Evolutionary conservation across 768 basidiomycete genomes (phyloP), one percentile per base, ranked within the genome.

Genomic region (Lenzites betulinus): DNA sequence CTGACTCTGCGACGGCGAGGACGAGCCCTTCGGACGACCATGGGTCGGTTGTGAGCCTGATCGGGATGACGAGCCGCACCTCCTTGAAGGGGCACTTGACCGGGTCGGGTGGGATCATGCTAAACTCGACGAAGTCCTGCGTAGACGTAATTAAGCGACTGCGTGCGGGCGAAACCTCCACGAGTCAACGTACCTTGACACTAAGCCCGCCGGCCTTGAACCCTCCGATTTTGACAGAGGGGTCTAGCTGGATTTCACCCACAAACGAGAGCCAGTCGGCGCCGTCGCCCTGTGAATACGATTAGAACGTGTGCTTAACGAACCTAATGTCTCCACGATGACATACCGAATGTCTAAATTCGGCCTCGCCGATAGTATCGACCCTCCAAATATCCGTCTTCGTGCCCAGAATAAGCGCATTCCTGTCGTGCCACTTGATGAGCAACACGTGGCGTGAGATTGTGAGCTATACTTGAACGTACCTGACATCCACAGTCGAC

Each of bases 321-420:
- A 2, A 16, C 8, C 11, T 23, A 13, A 6, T 7, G 16, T 13
- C 16, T 39, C 30, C 26, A 49, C 43, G 12, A 15, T 1, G 18
- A 76, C 84, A 30, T 60, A 88, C 87, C 59, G 76, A 74, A 66
- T 81, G 82, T 61, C 70, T 79, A 66, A 91, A 88, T 12, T 69
- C 71, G n/a, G 81, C 88, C 66, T 85, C 83, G 8, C 88, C 88
- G 38, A 89, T 84, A 56, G 74, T 77, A 62, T 86, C 85, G 1
- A 84, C 79, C 57, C 82, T 76, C 87, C 88, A 90, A 23, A 90
- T 90, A 63, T 89, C 85, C 1, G 86, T 80, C 70, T 85, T 88
- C n/a, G 82, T 81, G 1, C 80, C 81, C 9, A 77, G 65, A 18
- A 81, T 66, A 18, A 78, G 59, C 2, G 76, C 67, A 64, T 85